Conservation (phyloP, 2,329 filamentous ascomycete genomes). For the Chaetomium sp. region DNA sequence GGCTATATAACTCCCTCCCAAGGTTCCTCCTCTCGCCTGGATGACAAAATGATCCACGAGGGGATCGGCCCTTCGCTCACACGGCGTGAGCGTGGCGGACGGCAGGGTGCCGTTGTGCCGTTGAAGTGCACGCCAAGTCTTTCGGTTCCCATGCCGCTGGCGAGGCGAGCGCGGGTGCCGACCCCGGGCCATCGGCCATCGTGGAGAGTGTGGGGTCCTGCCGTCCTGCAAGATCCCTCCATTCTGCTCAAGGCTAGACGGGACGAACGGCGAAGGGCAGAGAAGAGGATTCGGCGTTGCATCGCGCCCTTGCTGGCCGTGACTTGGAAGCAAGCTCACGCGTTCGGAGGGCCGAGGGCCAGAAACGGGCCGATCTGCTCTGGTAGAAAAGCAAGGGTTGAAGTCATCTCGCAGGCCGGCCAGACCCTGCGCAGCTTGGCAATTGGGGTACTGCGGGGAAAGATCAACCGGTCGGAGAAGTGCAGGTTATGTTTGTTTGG, state of each 20-base stretch:
- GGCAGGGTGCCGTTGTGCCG: not conserved
- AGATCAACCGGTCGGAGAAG: not conserved
- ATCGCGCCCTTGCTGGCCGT: not conserved
- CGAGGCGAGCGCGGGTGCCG: not conserved
- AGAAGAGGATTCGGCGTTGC: not conserved
- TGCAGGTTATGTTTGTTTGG: not conserved
- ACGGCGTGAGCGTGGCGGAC: not conserved
- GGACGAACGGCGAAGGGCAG: too few species aligned
- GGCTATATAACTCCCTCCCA: not conserved
- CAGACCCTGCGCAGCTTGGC: not conserved
- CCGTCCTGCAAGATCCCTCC: too few species aligned
- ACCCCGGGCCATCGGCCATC: not conserved
- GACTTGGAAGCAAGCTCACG: not conserved
- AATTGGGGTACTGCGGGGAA: not conserved
- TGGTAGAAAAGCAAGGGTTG: conserved; percentile 3
- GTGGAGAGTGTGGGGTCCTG: too few species aligned
- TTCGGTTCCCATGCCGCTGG: not conserved
- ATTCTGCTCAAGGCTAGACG: too few species aligned
- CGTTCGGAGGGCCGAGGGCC: not conserved
- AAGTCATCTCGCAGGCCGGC: conserved; percentile 16
- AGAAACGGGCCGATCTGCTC: conserved; percentile 8
- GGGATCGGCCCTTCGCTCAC: not conserved
- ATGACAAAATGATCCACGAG: not conserved
- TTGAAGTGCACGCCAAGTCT: not conserved
- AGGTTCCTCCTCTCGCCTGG: not conserved